Evolutionary conservation across 352 stramenopile species (phyloP), one percentile per base, ranked within the genome.

Genomic region (Blastocystis sp.): DNA sequence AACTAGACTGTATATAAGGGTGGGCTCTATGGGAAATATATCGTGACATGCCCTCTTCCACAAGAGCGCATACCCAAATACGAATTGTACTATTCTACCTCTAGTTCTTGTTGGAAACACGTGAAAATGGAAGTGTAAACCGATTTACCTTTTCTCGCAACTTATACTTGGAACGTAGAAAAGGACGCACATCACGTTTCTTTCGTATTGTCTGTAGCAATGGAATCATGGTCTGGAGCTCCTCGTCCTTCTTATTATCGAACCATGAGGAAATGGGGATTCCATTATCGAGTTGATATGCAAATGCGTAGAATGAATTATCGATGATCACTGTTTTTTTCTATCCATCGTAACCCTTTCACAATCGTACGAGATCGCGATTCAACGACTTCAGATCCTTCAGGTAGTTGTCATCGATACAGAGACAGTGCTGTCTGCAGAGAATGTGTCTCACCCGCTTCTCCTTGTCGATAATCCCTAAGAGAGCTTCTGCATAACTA

Each of bases 221-320:
- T 18, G 92, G 91, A 61, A 98, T 89, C 38, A 99, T 88, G 63
- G 97, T 97, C 57, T 97, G 87, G 61, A 99, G 89, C 84, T 98
- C 95, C n/a, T 91, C 92, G 88, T 99, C 96, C 18, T 88, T 87
- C 72, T 92, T 91, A 90, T 98, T 94, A 86, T 97, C 94, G 90
- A 97, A 98, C 95, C 95, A 98, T 40, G 92, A 97, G 89, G 97
- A 93, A 84, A 98, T 98, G 56, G 95, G 95, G 44, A 98, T 97
- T 42, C 94, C 95, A 89, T 98, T 98, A 89, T 96, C 94, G 7
- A 97, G 91, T 88, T 99, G 94, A 89, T 98, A 98, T 2, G 94
- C 94, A 89, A 98, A 98, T 0, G 95, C 96, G 87, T 98, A 94
- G 0, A 94, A 94, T 27, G 92, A 97, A 88, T 98, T 98, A 87